These are phyloP conservation scores for Debaryomyces prosopidis DNA, from an alignment of 805 yeast species.

Conservation along the genomic window DNA sequence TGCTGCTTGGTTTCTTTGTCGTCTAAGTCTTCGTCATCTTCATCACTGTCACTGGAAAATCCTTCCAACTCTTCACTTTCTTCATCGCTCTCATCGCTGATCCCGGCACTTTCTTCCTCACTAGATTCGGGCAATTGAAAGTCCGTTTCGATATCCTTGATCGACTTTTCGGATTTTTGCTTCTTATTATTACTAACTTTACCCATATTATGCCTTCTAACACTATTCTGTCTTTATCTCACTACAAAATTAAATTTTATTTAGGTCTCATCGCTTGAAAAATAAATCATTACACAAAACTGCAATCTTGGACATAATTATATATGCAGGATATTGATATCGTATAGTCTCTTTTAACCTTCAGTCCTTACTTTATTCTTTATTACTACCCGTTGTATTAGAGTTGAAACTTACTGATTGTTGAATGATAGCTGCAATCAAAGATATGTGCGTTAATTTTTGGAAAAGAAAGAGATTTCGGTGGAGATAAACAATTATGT, in stretches of 20 bases:
- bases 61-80: constrained; percentile 22
- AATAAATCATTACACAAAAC: constrained; percentile 1
- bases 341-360: too few species aligned
- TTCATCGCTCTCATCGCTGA: constrained; percentile 13
- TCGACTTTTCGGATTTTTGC: constrained; percentile 11
- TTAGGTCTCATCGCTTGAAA: constrained; percentile 10
- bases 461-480: too few species aligned
- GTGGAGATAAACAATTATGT: too few species aligned
- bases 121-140: constrained; percentile 13
- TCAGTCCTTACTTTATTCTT: too few species aligned
- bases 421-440: too few species aligned
- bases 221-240: not conserved
- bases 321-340: not conserved
- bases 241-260: constrained; percentile 1
- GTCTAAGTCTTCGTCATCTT: constrained; percentile 23
- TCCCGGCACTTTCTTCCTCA: constrained; percentile 14
- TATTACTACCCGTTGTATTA: too few species aligned
- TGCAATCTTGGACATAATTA: not conserved
- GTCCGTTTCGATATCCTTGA: constrained; percentile 21
- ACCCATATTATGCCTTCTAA: constrained; percentile 5
- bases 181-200: constrained; percentile 5
- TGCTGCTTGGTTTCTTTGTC: constrained; percentile 13
- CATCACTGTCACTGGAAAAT: constrained; percentile 14
- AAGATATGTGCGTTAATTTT: too few species aligned
- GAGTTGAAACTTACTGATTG: too few species aligned